phyloP scores from a whole-genome alignment of 805 yeast genomes.

The Teunomyces funiuensis region DNA sequence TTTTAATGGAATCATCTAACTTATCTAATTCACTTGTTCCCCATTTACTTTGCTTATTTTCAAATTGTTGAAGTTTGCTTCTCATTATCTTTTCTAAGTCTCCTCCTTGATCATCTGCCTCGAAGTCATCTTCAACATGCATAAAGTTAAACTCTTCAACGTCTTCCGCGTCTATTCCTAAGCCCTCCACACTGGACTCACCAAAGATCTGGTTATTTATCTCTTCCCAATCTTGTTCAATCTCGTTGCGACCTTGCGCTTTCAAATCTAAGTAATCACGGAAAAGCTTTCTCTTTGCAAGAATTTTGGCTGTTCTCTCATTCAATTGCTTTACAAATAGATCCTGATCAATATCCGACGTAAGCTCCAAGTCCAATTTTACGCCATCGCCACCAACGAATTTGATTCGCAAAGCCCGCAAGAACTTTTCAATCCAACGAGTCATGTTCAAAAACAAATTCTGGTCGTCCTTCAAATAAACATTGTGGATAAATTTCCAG shows the following conservation, averaged over 20 bases:
- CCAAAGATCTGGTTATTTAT: slow-evolving; percentile 35
- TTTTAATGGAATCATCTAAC: slow-evolving; percentile 17
- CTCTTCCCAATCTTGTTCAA: slow-evolving; percentile 45
- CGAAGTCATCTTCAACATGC: slow-evolving; percentile 20
- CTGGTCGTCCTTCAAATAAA: slow-evolving; percentile 75
- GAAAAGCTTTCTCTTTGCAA: slow-evolving; percentile 38
- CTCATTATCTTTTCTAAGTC: slow-evolving; percentile 31
- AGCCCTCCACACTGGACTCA: slow-evolving; percentile 22
- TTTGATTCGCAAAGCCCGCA: slow-evolving; percentile 63
- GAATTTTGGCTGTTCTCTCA: slow-evolving; percentile 34
- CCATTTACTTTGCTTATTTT: slow-evolving; percentile 8
- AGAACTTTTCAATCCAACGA: slow-evolving; percentile 69
- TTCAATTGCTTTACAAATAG: slow-evolving; percentile 41
- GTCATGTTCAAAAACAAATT: slow-evolving; percentile 71
- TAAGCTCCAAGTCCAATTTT: slow-evolving; percentile 44
- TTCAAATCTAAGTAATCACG: slow-evolving; percentile 30
- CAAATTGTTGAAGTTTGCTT: slow-evolving; percentile 16
- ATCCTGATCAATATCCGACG: slow-evolving; percentile 26
- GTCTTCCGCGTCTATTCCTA: slow-evolving; percentile 44
- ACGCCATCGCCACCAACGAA: slow-evolving; percentile 41
- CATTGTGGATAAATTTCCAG: slow-evolving; percentile 74
- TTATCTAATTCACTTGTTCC: slow-evolving; percentile 36
- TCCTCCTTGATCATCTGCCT: slow-evolving; percentile 23
- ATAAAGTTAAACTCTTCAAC: slow-evolving; percentile 43
- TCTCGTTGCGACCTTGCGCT: slow-evolving; percentile 19